Evolutionary conservation across 352 stramenopile genomes (phyloP).

Genomic region (Elongisporangium undulatum): DNA sequence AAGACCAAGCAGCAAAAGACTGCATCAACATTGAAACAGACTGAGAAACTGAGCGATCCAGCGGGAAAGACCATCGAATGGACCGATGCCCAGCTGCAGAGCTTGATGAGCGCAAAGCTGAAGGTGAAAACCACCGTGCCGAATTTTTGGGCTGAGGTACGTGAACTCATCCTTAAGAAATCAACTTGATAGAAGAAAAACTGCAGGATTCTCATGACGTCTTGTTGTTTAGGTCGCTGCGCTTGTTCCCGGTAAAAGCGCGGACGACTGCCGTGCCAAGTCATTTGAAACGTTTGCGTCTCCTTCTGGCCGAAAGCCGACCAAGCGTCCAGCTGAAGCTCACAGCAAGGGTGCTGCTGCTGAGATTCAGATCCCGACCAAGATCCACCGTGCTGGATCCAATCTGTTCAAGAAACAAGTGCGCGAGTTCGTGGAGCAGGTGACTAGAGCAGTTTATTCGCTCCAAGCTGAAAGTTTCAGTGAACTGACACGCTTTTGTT

Average conservation of each 20-base stretch:
- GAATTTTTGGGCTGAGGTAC: slow-evolving; percentile 64
- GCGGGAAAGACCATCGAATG: slow-evolving; percentile 26
- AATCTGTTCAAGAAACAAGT: slow-evolving; percentile 86
- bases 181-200: not conserved
- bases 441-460: slow-evolving; percentile 1
- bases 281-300: slow-evolving; percentile 57
- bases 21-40: not conserved
- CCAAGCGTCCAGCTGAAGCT: slow-evolving; percentile 13
- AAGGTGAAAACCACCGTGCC: slow-evolving; percentile 51
- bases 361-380: slow-evolving; percentile 19
- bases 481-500: not conserved
- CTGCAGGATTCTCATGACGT: not conserved
- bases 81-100: slow-evolving; percentile 42
- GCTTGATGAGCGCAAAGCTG: slow-evolving; percentile 49
- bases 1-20: not conserved
- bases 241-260: slow-evolving; percentile 52
- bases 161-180: not conserved
- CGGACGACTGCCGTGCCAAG: slow-evolving; percentile 52
- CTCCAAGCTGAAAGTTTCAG: not conserved
- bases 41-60: not conserved
- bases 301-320: slow-evolving; percentile 19
- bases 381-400: slow-evolving; percentile 62
- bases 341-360: slow-evolving; percentile 5
- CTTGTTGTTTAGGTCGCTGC: slow-evolving; percentile 12
- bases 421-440: slow-evolving; percentile 62